Evolutionary conservation across 2,329 filamentous ascomycete genomes (phyloP).

Genomic region (Venturia aucupariae): DNA sequence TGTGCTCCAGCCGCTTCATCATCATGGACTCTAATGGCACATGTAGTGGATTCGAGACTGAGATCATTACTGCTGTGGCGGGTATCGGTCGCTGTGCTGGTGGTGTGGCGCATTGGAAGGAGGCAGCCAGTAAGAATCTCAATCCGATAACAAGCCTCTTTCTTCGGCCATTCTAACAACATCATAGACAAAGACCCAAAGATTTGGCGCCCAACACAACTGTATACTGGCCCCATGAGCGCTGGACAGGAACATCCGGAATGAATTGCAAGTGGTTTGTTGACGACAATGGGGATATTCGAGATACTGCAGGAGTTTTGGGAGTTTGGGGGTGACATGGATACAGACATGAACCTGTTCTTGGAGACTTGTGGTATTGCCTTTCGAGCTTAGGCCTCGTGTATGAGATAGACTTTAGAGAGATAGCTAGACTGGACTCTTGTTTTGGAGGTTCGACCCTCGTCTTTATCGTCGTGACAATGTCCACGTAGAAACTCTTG

Average conservation of each 20-base stretch:
- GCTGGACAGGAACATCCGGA: background rate
- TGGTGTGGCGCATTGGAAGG: conserved; percentile 1
- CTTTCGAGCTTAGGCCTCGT: background rate
- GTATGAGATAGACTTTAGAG: background rate
- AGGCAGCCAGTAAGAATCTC: background rate
- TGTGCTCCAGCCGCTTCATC: no score
- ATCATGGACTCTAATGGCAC: background rate
- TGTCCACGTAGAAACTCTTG: background rate
- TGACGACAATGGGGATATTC: background rate
- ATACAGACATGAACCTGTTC: background rate
- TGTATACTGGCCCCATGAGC: background rate
- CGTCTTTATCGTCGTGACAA: background rate
- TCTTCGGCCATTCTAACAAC: background rate
- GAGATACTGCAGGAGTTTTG: background rate
- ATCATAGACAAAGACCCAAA: background rate
- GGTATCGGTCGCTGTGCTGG: background rate
- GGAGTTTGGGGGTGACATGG: background rate
- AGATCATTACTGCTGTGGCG: background rate
- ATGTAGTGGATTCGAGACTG: background rate
- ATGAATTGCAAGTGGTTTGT: no score
- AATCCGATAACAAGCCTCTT: background rate
- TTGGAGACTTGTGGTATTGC: background rate
- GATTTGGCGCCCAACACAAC: conserved; percentile 1
- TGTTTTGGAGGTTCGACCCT: background rate
- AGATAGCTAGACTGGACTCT: background rate